Percentiles rank a stretch among this genome's conserved stretches.
Evolutionary conservation across 345 rosid genomes (phyloP).

Genomic region (Heritiera fomes): DNA sequence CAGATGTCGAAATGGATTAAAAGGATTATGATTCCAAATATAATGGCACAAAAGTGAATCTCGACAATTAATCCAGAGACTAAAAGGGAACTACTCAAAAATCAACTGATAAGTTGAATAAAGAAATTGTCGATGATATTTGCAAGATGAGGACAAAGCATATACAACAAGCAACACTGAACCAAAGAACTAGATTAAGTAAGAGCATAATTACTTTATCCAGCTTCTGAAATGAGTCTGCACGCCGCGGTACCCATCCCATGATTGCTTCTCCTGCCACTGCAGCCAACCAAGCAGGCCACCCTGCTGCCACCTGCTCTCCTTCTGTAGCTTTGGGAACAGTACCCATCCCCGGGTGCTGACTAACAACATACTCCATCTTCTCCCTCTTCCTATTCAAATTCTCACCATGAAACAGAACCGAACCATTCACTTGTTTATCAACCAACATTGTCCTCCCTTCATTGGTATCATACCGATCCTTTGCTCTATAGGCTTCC

Average conservation of each 20-base stretch:
- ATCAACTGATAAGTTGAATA: neutral
- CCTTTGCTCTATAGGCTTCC: constrained; percentile 54
- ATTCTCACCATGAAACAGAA: constrained; percentile 54
- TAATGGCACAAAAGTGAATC: neutral
- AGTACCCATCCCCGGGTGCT: constrained; percentile 58
- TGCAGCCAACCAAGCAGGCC: constrained; percentile 96
- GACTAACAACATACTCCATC: constrained; percentile 48
- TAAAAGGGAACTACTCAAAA: neutral
- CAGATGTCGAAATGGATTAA: neutral
- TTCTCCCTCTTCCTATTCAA: constrained; percentile 67
- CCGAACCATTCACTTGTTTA: constrained; percentile 66
- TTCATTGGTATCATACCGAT: constrained; percentile 53
- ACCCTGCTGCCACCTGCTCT: constrained; percentile 92
- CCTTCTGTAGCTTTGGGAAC: constrained; percentile 80
- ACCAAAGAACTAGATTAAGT: constrained; percentile 17
- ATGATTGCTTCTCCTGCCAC: constrained; percentile 96
- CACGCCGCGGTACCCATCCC: constrained; percentile 95
- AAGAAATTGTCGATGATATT: constrained; percentile 6
- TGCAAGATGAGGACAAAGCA: neutral
- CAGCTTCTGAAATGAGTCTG: constrained; percentile 94
- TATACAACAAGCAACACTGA: constrained; percentile 24
- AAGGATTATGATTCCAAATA: neutral
- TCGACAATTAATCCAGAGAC: neutral
- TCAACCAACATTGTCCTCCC: constrained; percentile 55
- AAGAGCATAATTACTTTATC: constrained; percentile 70